phyloP scores from a whole-genome alignment of 148 eudicot species.

The Spergularia bocconei region DNA sequence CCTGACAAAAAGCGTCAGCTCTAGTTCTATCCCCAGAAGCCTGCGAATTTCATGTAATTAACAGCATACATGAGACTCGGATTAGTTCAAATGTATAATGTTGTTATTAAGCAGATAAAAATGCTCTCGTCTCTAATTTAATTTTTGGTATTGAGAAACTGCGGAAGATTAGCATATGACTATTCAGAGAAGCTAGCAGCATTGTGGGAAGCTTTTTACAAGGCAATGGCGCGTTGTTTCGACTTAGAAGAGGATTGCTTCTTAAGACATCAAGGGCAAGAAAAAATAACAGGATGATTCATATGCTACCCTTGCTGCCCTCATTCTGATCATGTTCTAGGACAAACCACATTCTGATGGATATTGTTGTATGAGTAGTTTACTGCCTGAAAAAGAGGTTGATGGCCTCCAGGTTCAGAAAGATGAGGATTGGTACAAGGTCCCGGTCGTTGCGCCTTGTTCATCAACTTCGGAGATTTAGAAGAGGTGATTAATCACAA shows the following conservation, averaged over 20 bases:
- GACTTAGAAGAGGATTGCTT: slow-evolving; percentile 41
- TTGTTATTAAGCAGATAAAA: too few relatives aligned
- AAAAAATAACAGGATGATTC: slow-evolving; percentile 31
- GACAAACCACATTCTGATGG: slow-evolving; percentile 60
- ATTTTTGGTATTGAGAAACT: not conserved
- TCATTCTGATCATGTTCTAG: slow-evolving; percentile 39
- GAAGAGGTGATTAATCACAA: slow-evolving; percentile 34
- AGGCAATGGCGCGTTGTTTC: slow-evolving; percentile 43
- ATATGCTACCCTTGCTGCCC: slow-evolving; percentile 50
- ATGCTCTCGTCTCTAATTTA: too few relatives aligned
- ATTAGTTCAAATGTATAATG: not conserved
- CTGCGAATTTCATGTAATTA: slow-evolving; percentile 42
- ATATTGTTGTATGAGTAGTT: slow-evolving; percentile 18
- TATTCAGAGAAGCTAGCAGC: slow-evolving; percentile 23
- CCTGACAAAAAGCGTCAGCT: slow-evolving; percentile 45
- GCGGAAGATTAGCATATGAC: slow-evolving; percentile 33
- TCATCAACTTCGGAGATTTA: slow-evolving; percentile 49
- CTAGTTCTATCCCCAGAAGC: slow-evolving; percentile 58
- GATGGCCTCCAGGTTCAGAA: slow-evolving; percentile 53
- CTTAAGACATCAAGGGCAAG: slow-evolving; percentile 34
- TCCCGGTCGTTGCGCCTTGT: slow-evolving; percentile 44
- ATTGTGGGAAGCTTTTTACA: slow-evolving; percentile 23
- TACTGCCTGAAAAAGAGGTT: slow-evolving; percentile 41
- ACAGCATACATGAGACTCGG: not conserved
- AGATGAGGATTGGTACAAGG: slow-evolving; percentile 48